phyloP scores from a whole-genome alignment of 352 stramenopile species.

The Plasmopara halstedii region DNA sequence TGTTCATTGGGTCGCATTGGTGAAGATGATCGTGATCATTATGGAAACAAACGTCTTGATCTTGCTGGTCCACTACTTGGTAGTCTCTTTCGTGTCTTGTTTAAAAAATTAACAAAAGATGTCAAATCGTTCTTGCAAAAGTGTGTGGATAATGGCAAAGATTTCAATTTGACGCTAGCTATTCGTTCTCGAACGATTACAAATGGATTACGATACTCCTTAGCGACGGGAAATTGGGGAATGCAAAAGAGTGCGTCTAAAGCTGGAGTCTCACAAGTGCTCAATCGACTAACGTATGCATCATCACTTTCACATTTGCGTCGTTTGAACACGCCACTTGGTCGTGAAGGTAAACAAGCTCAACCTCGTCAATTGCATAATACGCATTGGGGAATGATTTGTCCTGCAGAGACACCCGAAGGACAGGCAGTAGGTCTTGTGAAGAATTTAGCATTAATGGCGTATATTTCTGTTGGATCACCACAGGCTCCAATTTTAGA shows the following conservation, averaged over 20 bases:
- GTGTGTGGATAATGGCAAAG: conserved; percentile 87
- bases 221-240: conserved; percentile 99
- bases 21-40: conserved; percentile 99
- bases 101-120: conserved; percentile 99
- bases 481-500: conserved; percentile 94
- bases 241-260: conserved; percentile 93
- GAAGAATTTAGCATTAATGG: conserved; percentile 99
- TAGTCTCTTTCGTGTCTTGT: conserved; percentile 96
- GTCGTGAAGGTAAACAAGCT: conserved; percentile 97
- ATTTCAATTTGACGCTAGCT: conserved; percentile 96
- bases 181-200: conserved; percentile 98
- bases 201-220: conserved; percentile 97
- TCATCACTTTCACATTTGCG: conserved; percentile 98
- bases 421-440: conserved; percentile 93
- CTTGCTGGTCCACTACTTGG: conserved; percentile 96
- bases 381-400: conserved; percentile 99
- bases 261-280: conserved; percentile 98
- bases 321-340: conserved; percentile 98
- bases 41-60: conserved; percentile 99
- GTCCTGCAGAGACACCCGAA: conserved; percentile 93
- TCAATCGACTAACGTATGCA: conserved; percentile 99
- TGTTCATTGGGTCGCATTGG: conserved; percentile 95
- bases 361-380: conserved; percentile 99
- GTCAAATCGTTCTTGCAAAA: conserved; percentile 92
- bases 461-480: conserved; percentile 94